Percentiles rank a stretch among this genome's conserved stretches.
These are phyloP conservation scores for Fusarium nelsonii DNA, from an alignment of 2,329 filamentous ascomycete genomes.

Conservation along the genomic window DNA sequence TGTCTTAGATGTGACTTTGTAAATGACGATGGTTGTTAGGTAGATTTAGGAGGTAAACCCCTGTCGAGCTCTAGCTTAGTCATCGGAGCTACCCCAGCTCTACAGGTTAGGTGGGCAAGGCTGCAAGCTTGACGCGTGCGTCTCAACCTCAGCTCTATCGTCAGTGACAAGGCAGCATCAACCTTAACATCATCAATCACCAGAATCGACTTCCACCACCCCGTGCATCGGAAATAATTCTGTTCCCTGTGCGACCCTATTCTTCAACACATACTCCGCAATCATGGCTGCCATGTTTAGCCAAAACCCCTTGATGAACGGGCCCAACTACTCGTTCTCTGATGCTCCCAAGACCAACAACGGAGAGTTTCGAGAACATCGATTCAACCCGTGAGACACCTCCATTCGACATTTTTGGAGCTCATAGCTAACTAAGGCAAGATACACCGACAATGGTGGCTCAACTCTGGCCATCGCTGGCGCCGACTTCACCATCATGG, in stretches of 20 bases:
- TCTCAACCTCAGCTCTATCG: conserved; percentile 48
- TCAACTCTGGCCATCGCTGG: conserved; percentile 96
- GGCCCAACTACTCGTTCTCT: conserved; percentile 76
- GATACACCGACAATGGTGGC: conserved; percentile 98
- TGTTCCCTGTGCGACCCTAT: neutral
- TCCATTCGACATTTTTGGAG: neutral
- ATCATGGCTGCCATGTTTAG: conserved; percentile 76
- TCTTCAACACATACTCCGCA: conserved; percentile 30
- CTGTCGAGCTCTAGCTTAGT: conserved; percentile 53
- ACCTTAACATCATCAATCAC: conserved; percentile 31
- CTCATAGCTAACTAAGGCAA: conserved; percentile 53
- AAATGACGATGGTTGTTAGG: conserved; percentile 43
- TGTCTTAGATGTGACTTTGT: conserved; percentile 24
- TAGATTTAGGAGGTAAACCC: conserved; percentile 44
- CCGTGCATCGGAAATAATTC: conserved; percentile 17
- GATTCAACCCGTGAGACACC: conserved; percentile 86
- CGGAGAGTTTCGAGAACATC: conserved; percentile 76
- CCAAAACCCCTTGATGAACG: conserved; percentile 76
- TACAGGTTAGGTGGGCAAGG: conserved; percentile 57
- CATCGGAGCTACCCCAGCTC: conserved; percentile 55
- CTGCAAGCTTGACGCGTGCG: conserved; percentile 63
- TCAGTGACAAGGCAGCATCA: conserved; percentile 41
- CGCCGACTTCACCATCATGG: conserved; percentile 94
- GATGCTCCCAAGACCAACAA: conserved; percentile 67
- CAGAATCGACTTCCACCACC: conserved; percentile 18